A percentile compares a stretch with the other conserved stretches of the same genome.
Conservation (phyloP, 371 early-diverging fungal species). For the Furculomyces boomerangus region DNA sequence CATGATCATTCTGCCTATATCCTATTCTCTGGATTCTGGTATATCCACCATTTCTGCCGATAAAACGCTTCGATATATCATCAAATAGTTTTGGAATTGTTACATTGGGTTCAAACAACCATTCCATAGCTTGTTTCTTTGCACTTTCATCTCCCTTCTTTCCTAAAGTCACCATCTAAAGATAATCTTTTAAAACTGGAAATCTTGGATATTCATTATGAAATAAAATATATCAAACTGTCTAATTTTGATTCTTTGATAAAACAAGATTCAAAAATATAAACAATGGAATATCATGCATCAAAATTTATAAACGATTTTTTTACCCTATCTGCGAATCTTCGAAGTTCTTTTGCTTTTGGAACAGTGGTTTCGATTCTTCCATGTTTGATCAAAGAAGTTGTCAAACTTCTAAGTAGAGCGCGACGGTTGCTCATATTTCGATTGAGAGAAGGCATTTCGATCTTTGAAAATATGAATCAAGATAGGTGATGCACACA, state of each 20-base stretch:
- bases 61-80: conserved; percentile 68
- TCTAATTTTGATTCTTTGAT: neutral
- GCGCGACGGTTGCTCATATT: conserved; percentile 49
- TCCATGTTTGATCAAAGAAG: conserved; percentile 74
- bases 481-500: no score
- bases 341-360: conserved; percentile 80
- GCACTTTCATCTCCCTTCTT: conserved; percentile 48
- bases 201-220: no score
- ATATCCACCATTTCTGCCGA: conserved; percentile 69
- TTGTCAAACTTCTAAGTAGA: conserved; percentile 67
- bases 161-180: conserved; percentile 54
- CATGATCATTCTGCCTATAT: conserved; percentile 64
- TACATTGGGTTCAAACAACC: conserved; percentile 35
- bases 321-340: conserved; percentile 60
- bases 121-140: conserved; percentile 33
- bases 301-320: neutral
- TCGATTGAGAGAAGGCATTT: conserved; percentile 11
- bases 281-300: conserved; percentile 1
- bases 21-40: conserved; percentile 74
- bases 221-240: neutral
- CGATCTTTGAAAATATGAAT: no score
- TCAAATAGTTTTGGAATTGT: conserved; percentile 72
- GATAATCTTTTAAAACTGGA: neutral
- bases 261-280: neutral
- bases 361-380: conserved; percentile 85